Evolutionary conservation across 2,329 filamentous ascomycete genomes (phyloP), one percentile per base, ranked within the genome.

Genomic region (Akanthomyces dipterigenus): DNA sequence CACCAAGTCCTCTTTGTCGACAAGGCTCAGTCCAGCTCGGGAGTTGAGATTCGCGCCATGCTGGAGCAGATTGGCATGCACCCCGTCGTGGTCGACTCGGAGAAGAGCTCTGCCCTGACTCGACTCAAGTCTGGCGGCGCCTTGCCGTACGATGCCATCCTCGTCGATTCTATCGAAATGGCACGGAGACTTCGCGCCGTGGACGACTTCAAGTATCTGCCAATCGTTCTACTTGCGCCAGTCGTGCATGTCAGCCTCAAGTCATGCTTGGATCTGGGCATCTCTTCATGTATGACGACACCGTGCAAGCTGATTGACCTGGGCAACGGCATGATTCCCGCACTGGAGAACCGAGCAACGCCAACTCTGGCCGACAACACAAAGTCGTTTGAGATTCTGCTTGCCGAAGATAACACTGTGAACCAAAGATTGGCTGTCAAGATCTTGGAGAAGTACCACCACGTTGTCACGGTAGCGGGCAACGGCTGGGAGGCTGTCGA

Each of bases 261-360:
- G 78, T 95, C 91, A 3, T 95, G 93, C 62, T 79, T 98, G 63
- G 95, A 98, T 72, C 83, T 98, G 65, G 93, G 95, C 65, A 96
- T 99, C 67, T 96, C 93, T n/a, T 97, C 93, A 55, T 98, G 97
- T 75, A 97, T 98, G 92, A 98, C 95, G 2, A 96, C 92, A 18
- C 95, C 95, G 9, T 98, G 95, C 76, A 84, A 93, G 70, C 86
- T 93, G 5, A 96, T 97, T 65, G 95, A 99, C 73, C 80, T 99
- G 62, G 93, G 92, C 63, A 98, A 98, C 70, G 93, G 93, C 66
- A 93, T 99, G 84, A 90, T 98, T 20, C 95, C 95, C 7, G 95
- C 95, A 3, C 80, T 99, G 26, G 95, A 98, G 76, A 96, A 96
- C 68, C 84, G 93, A 58, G 93, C 93, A 6, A 95, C 93, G 14